These are phyloP conservation scores for Ustilago xerochloae DNA, from an alignment of 1,284 basidiomycete genomes.

Conservation along the genomic window DNA sequence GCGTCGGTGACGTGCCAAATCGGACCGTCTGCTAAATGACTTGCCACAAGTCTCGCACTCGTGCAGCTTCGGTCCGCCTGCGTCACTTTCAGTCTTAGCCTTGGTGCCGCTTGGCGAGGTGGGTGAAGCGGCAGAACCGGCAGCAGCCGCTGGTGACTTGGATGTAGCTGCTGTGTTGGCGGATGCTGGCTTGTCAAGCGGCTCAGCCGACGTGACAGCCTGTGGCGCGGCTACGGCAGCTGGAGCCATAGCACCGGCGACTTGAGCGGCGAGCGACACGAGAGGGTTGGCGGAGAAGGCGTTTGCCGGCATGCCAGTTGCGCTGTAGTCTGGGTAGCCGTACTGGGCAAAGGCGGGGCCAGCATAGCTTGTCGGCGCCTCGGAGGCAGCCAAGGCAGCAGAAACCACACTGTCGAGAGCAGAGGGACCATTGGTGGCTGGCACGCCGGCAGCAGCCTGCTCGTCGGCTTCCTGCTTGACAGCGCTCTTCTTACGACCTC, in stretches of 20 bases:
- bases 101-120: slow-evolving; percentile 33
- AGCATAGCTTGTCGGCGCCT: slow-evolving; percentile 18
- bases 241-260: slow-evolving; percentile 26
- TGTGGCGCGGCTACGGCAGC: slow-evolving; percentile 12
- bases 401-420: slow-evolving; percentile 30
- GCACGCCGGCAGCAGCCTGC: not conserved
- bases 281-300: slow-evolving; percentile 45
- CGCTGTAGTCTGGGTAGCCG: slow-evolving; percentile 44
- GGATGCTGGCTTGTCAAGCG: slow-evolving; percentile 11
- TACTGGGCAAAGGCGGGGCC: slow-evolving; percentile 37
- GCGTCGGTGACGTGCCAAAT: slow-evolving; percentile 74
- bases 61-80: slow-evolving; percentile 66
- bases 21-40: slow-evolving; percentile 65
- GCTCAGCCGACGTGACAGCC: slow-evolving; percentile 4
- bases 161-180: no score
- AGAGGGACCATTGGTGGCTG: slow-evolving; percentile 8
- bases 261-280: slow-evolving; percentile 43
- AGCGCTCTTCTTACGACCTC: slow-evolving; percentile 41
- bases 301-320: slow-evolving; percentile 28
- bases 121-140: slow-evolving; percentile 29
- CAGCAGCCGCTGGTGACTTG: slow-evolving; percentile 15
- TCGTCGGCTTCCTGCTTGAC: slow-evolving; percentile 20
- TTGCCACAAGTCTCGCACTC: slow-evolving; percentile 65
- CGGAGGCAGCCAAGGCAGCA: slow-evolving; percentile 30
- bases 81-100: slow-evolving; percentile 60